phyloP scores from a whole-genome alignment of 192 early-diverging fungal genomes.

The Umbelopsis sp. region DNA sequence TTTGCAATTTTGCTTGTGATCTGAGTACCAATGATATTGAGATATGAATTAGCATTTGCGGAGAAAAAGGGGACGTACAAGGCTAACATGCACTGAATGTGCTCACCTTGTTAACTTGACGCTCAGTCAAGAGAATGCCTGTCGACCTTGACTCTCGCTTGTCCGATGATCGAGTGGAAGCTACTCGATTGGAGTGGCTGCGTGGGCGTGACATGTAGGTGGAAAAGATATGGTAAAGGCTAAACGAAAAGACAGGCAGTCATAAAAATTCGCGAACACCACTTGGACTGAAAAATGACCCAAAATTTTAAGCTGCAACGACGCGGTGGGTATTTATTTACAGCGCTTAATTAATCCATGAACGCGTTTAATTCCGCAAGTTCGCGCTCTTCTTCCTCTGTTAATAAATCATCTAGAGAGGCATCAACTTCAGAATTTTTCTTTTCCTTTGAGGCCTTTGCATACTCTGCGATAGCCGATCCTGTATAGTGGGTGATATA shows the following conservation, averaged over 20 bases:
- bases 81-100: not conserved
- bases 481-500: constrained; percentile 20
- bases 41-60: not conserved
- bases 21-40: not conserved
- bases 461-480: constrained; percentile 14
- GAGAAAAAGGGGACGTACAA: not conserved
- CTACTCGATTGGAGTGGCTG: constrained; percentile 5
- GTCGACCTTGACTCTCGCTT: not conserved
- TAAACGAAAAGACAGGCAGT: not conserved
- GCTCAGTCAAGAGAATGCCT: constrained; percentile 10
- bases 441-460: constrained; percentile 22
- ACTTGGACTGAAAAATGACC: not conserved
- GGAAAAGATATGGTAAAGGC: not conserved
- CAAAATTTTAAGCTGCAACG: constrained; percentile 41
- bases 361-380: constrained; percentile 67
- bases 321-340: constrained; percentile 52
- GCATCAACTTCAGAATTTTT: constrained; percentile 14
- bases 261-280: not conserved
- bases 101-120: not conserved
- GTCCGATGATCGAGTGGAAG: not conserved
- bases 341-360: too few species aligned
- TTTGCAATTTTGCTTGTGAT: constrained; percentile 14
- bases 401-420: constrained; percentile 51
- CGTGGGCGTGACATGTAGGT: constrained; percentile 8
- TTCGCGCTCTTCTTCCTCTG: constrained; percentile 91